phyloP scores from a whole-genome alignment of 176 grass and related monocot genomes.

The Urochloa ruziziensis region DNA sequence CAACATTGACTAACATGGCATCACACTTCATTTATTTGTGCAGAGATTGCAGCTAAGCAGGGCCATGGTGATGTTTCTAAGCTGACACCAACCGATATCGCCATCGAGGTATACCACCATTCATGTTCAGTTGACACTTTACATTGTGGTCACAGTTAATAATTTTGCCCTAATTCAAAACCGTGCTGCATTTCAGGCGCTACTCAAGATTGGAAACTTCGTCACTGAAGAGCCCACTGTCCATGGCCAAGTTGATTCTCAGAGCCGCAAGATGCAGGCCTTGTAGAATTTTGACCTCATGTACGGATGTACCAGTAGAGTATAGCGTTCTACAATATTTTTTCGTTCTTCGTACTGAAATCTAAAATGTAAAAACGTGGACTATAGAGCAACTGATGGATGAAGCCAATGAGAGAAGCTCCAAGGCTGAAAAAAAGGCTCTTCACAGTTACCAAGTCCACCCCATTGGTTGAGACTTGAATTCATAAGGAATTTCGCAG shows the following conservation, averaged over 20 bases:
- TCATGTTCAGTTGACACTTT: background rate
- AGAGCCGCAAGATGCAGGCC: background rate
- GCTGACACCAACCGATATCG: conserved; percentile 76
- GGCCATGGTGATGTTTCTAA: conserved; percentile 64
- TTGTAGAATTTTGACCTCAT: conserved; percentile 4
- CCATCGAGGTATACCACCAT: conserved; percentile 58
- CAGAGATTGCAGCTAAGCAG: conserved; percentile 78
- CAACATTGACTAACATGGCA: background rate
- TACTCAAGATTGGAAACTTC: conserved; percentile 45
- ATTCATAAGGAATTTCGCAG: background rate
- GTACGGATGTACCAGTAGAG: background rate
- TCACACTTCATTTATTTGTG: background rate
- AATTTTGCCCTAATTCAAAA: background rate
- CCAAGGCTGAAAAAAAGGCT: background rate
- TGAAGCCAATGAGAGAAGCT: background rate
- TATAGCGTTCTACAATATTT: background rate
- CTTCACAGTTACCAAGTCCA: background rate
- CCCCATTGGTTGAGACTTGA: background rate
- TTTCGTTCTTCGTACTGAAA: conserved; percentile 24
- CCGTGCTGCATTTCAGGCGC: conserved; percentile 40
- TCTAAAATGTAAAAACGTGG: background rate
- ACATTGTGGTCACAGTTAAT: background rate
- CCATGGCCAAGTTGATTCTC: background rate
- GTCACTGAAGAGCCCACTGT: background rate
- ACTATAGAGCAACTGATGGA: background rate